phyloP scores from a whole-genome alignment of 768 basidiomycete species.

The Agrocybe pediades region DNA sequence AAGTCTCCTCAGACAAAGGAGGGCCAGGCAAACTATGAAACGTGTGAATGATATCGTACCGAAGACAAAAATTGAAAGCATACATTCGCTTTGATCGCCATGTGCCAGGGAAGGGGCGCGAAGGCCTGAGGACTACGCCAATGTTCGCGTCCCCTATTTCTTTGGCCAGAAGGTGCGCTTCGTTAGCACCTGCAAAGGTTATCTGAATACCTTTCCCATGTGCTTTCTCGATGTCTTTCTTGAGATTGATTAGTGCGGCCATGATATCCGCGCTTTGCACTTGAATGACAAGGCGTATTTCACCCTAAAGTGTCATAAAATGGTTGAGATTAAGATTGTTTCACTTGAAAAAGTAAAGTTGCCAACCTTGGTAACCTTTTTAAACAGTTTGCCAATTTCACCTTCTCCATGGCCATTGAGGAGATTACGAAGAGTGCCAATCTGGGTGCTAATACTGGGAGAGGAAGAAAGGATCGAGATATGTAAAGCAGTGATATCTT shows the following conservation, averaged over 20 bases:
- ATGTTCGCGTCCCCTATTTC: slow-evolving; percentile 68
- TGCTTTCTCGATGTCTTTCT: slow-evolving; percentile 56
- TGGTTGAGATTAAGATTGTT: slow-evolving; percentile 1
- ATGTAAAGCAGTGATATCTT: slow-evolving; percentile 63
- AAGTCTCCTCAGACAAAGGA: slow-evolving; percentile 49
- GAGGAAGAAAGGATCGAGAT: slow-evolving; percentile 47
- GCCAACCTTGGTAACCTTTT: slow-evolving; percentile 46
- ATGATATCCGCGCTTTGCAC: slow-evolving; percentile 72
- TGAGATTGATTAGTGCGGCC: slow-evolving; percentile 62
- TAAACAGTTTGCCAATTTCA: slow-evolving; percentile 42
- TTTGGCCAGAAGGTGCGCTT: slow-evolving; percentile 73
- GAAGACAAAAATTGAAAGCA: slow-evolving; percentile 18
- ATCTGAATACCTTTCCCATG: slow-evolving; percentile 43
- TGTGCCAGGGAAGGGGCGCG: slow-evolving; percentile 63
- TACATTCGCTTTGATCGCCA: slow-evolving; percentile 72
- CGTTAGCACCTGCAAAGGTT: slow-evolving; percentile 58
- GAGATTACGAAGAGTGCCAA: slow-evolving; percentile 57
- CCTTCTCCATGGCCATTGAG: slow-evolving; percentile 42
- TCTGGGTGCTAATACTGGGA: slow-evolving; percentile 68
- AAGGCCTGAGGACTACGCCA: slow-evolving; percentile 69
- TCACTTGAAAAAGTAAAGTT: not conserved
- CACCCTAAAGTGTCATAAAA: slow-evolving; percentile 36
- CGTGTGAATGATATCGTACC: not conserved
- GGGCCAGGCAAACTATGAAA: slow-evolving; percentile 42
- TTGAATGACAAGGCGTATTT: slow-evolving; percentile 60